phyloP scores from a whole-genome alignment of 768 basidiomycete genomes.

The Lepiota brunneoincarnata region DNA sequence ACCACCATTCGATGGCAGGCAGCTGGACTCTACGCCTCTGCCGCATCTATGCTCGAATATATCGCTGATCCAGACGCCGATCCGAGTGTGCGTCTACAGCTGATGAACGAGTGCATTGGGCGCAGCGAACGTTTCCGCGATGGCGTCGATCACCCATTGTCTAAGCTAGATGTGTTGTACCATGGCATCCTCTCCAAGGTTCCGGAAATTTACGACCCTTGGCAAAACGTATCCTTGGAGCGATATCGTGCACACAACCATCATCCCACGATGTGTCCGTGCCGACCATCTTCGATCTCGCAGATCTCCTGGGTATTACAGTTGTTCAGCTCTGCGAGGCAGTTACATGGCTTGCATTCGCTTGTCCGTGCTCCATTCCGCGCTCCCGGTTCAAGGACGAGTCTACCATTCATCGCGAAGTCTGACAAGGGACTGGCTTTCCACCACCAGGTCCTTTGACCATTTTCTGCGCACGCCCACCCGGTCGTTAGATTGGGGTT shows the following conservation, averaged over 20 bases:
- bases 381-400: neutral
- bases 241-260: neutral
- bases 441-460: neutral
- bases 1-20: neutral
- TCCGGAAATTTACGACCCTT: neutral
- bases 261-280: neutral
- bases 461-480: conserved; percentile 5
- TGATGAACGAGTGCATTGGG: neutral
- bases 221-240: neutral
- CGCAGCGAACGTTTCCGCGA: neutral
- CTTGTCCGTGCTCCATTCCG: neutral
- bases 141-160: neutral
- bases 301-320: neutral
- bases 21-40: neutral
- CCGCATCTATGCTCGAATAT: conserved; percentile 1
- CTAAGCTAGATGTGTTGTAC: neutral
- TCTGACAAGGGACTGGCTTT: neutral
- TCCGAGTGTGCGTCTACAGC: neutral
- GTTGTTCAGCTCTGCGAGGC: neutral
- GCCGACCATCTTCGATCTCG: neutral
- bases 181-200: neutral
- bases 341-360: neutral
- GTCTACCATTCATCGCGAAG: neutral
- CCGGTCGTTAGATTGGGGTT: neutral
- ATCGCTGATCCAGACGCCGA: neutral